phyloP scores from a whole-genome alignment of 2,329 filamentous ascomycete species.

The Fusarium torreyae region DNA sequence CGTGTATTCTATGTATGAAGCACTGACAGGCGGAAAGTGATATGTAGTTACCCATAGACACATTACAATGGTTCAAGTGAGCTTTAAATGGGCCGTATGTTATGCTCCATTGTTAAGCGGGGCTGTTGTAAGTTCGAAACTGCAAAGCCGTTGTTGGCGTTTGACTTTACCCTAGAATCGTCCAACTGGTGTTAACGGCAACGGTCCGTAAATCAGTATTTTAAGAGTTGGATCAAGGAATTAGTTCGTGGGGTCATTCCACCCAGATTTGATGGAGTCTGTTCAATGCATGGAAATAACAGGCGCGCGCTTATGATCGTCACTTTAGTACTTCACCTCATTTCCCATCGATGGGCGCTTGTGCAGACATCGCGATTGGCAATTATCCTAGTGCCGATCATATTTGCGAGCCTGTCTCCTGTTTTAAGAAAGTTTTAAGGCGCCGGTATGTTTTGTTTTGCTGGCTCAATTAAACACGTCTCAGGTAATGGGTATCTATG shows the following conservation, averaged over 20 bases:
- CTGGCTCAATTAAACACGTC: background rate
- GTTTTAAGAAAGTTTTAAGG: slow-evolving; percentile 3
- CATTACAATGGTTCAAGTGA: background rate
- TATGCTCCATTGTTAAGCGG: slow-evolving; percentile 2
- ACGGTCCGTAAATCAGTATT: slow-evolving; percentile 4
- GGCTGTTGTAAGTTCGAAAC: background rate
- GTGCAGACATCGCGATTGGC: slow-evolving; percentile 8
- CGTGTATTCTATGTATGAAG: too few relatives aligned
- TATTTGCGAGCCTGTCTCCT: slow-evolving; percentile 8
- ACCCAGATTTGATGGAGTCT: background rate
- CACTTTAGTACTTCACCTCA: slow-evolving; percentile 20
- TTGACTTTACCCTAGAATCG: slow-evolving; percentile 8
- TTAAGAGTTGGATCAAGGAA: background rate
- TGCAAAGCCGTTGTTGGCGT: slow-evolving; percentile 13
- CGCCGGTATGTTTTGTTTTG: background rate
- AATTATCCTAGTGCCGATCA: slow-evolving; percentile 32
- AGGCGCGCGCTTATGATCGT: slow-evolving; percentile 27
- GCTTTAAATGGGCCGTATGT: background rate
- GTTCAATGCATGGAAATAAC: slow-evolving; percentile 1
- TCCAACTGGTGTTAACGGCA: background rate
- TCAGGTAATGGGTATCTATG: background rate
- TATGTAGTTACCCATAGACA: background rate
- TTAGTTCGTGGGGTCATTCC: too few relatives aligned
- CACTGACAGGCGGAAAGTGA: background rate
- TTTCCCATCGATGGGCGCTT: slow-evolving; percentile 23